Evolutionary conservation across 192 early-diverging fungal genomes (phyloP).

Genomic region (Backusella morwellensis): DNA sequence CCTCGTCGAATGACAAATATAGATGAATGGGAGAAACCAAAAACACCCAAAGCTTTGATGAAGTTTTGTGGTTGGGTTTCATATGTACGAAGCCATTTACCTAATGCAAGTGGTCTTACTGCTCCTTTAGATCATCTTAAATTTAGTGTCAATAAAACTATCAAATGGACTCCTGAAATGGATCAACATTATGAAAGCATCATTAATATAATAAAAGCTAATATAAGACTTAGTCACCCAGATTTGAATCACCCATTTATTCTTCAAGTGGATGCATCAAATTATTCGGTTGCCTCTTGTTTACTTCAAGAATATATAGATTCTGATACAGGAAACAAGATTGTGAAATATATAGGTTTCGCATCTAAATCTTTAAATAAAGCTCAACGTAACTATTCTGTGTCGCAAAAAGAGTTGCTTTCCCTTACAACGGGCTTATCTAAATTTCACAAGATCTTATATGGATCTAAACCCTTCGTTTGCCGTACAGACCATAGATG

Average conservation of each 20-base stretch:
- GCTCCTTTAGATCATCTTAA: not conserved
- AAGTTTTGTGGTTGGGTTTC: not conserved
- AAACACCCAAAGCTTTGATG: not conserved
- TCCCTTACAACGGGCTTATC: not conserved
- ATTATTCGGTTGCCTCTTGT: not conserved
- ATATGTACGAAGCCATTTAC: not conserved
- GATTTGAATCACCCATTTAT: not conserved
- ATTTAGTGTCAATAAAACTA: not conserved
- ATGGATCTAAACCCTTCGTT: not conserved
- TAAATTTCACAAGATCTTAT: not conserved
- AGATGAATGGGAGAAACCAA: not conserved
- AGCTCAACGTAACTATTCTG: not conserved
- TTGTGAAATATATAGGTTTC: not conserved
- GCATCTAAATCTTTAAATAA: not conserved
- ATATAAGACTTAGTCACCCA: not conserved
- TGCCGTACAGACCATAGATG: not conserved
- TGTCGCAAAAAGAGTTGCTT: not conserved
- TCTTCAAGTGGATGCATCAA: not conserved
- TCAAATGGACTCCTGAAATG: not conserved
- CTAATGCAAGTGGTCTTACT: not conserved
- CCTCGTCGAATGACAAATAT: not conserved
- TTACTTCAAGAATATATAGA: not conserved
- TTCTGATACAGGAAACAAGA: not conserved
- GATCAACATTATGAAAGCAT: not conserved
- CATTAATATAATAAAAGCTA: not conserved